phyloP scores from a whole-genome alignment of 2,329 filamentous ascomycete genomes.

The Cladosporium halotolerans region DNA sequence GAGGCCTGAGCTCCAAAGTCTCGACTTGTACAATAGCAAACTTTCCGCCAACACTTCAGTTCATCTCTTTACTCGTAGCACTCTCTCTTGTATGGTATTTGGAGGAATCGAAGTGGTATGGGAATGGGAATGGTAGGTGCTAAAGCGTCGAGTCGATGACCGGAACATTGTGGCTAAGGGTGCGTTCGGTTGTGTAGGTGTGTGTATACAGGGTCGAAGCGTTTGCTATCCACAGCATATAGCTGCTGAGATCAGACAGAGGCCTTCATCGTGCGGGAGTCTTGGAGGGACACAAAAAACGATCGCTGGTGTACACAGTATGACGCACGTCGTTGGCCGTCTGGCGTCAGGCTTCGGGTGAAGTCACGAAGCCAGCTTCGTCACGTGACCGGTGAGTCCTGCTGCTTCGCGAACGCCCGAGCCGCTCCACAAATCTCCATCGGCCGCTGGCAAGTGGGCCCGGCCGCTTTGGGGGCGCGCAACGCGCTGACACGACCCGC shows the following conservation, averaged over 20 bases:
- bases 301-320: too few species aligned
- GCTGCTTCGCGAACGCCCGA: too few species aligned
- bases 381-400: too few species aligned
- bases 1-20: too few species aligned
- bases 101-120: conserved; percentile 47
- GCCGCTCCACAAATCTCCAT: too few species aligned
- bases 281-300: neutral
- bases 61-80: neutral
- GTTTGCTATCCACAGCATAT: neutral
- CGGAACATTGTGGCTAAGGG: conserved; percentile 44
- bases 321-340: too few species aligned
- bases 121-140: conserved; percentile 45
- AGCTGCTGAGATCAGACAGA: neutral
- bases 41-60: neutral
- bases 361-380: too few species aligned
- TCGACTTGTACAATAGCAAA: neutral
- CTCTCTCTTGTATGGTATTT: conserved; percentile 19
- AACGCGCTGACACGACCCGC: neutral
- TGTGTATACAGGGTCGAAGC: neutral
- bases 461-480: too few species aligned
- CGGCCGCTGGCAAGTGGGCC: too few species aligned
- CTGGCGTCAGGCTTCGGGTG: too few species aligned
- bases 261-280: neutral
- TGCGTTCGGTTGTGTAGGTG: neutral
- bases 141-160: conserved; percentile 42